phyloP scores from a whole-genome alignment of 768 basidiomycete genomes.

The Coprinellus aureogranulatus region DNA sequence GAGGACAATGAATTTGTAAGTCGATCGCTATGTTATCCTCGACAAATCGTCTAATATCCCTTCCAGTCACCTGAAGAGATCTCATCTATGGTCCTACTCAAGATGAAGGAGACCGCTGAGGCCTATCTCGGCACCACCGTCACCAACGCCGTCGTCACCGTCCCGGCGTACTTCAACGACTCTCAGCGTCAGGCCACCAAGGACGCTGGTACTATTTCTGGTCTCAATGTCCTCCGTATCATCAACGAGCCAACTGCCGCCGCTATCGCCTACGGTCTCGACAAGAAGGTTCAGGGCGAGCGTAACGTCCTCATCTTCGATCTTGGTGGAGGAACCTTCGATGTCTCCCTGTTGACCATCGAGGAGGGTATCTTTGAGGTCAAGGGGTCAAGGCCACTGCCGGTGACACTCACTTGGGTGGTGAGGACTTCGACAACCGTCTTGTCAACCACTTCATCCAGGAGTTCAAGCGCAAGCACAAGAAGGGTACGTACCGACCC shows the following conservation, averaged over 20 bases:
- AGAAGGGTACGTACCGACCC: slow-evolving; percentile 84
- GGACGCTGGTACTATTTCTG: slow-evolving; percentile 93
- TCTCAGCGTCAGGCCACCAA: slow-evolving; percentile 98
- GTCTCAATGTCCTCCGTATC: slow-evolving; percentile 94
- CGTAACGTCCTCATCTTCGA: slow-evolving; percentile 98
- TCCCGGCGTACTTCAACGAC: slow-evolving; percentile 99
- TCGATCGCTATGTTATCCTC: slow-evolving; percentile 16
- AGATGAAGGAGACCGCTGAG: slow-evolving; percentile 99
- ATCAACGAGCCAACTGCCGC: slow-evolving; percentile 99
- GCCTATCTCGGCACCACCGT: slow-evolving; percentile 85
- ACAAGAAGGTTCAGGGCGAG: slow-evolving; percentile 88
- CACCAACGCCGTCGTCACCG: slow-evolving; percentile 91
- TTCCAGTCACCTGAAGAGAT: slow-evolving; percentile 90
- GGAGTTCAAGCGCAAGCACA: slow-evolving; percentile 97
- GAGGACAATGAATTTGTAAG: slow-evolving; percentile 92
- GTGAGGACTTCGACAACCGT: slow-evolving; percentile 97
- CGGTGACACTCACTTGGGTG: slow-evolving; percentile 97
- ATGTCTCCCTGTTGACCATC: slow-evolving; percentile 94
- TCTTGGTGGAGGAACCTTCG: slow-evolving; percentile 97
- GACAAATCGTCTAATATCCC: slow-evolving; percentile 18
- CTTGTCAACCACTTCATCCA: slow-evolving; percentile 96
- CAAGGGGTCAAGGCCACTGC: slow-evolving; percentile 97
- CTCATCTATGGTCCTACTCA: slow-evolving; percentile 94
- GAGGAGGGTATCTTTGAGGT: slow-evolving; percentile 98
- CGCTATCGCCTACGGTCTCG: slow-evolving; percentile 97